These are phyloP conservation scores for Kokia cookei DNA, from an alignment of 441 rosid genomes.

Conservation along the genomic window DNA sequence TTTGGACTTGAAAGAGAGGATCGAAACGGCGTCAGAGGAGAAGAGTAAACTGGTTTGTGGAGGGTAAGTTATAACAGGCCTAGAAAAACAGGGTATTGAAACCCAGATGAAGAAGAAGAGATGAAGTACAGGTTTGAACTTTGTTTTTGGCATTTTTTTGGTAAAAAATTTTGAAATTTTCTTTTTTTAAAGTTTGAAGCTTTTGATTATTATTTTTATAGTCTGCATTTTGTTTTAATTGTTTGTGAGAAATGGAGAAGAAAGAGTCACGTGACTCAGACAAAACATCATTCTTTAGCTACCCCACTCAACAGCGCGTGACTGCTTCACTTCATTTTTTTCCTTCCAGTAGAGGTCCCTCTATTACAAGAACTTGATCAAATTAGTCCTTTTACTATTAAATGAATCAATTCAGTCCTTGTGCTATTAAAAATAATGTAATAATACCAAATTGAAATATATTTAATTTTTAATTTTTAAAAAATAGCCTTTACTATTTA, in stretches of 20 bases:
- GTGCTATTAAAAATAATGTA: too few relatives aligned
- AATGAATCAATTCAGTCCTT: too few relatives aligned
- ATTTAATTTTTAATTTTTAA: too few relatives aligned
- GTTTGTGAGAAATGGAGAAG: background rate
- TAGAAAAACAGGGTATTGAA: conserved; percentile 11
- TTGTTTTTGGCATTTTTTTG: conserved; percentile 7
- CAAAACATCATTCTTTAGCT: background rate
- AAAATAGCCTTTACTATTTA: too few relatives aligned
- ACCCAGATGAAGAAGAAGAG: conserved; percentile 3
- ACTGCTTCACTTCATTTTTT: background rate
- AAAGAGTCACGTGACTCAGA: conserved; percentile 26
- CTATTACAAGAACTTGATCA: background rate
- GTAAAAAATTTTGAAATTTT: background rate
- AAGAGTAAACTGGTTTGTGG: conserved; percentile 31
- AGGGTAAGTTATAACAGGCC: conserved; percentile 12
- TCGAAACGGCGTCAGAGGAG: conserved; percentile 60
- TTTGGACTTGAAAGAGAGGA: conserved; percentile 70
- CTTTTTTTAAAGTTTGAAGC: background rate
- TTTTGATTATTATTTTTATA: background rate
- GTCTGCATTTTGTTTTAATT: background rate
- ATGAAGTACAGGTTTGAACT: conserved; percentile 4
- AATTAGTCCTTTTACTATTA: background rate
- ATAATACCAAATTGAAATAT: too few relatives aligned
- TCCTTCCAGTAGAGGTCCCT: background rate
- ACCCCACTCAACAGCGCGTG: conserved; percentile 3